Evolutionary conservation across 176 grass and related monocot species (phyloP).

Genomic region (Ampelocalamus luodianensis): DNA sequence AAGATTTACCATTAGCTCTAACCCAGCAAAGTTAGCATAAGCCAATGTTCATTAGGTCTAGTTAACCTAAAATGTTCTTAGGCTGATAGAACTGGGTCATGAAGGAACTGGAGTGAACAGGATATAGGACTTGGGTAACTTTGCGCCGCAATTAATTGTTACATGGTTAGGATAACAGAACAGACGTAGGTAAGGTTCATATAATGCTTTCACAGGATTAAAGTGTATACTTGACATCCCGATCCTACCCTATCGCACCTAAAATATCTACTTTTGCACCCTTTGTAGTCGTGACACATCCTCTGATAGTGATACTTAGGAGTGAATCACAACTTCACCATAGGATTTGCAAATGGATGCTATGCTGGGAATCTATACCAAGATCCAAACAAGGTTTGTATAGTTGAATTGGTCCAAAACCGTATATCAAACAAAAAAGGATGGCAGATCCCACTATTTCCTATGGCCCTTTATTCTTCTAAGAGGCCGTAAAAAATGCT

Average conservation of each 20-base stretch:
- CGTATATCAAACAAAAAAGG: neutral
- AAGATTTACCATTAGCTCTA: neutral
- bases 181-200: neutral
- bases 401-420: neutral
- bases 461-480: neutral
- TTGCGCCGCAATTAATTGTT: neutral
- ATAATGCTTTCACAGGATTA: neutral
- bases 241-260: neutral
- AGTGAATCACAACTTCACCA: slow-evolving; percentile 1
- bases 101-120: neutral
- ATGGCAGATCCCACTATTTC: neutral
- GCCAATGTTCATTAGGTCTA: neutral
- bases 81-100: neutral
- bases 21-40: neutral
- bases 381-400: neutral
- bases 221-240: neutral
- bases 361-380: neutral
- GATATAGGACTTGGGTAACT: neutral
- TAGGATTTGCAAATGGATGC: neutral
- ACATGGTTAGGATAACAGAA: neutral
- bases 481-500: neutral
- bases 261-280: neutral
- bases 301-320: neutral
- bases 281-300: neutral
- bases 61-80: neutral